Evolutionary conservation across 768 basidiomycete species (phyloP), one percentile per base, ranked within the genome.

Genomic region (Psilocybe sp.): DNA sequence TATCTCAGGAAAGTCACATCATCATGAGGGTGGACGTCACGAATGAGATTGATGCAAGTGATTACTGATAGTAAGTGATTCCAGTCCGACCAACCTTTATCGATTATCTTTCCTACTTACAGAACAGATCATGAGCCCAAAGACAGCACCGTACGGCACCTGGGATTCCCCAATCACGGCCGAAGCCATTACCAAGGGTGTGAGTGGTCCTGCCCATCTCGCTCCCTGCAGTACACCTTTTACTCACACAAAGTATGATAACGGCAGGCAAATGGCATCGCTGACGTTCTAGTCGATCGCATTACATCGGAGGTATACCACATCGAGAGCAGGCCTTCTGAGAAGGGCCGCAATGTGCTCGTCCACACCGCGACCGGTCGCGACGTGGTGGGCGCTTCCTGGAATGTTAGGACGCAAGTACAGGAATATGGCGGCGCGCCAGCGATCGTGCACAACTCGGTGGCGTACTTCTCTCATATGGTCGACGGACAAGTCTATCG

Each of bases 371-470:
- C 64, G 19, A 65, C 67, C 4, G 68, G 71, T 16, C 63, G 64
- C 37, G 89, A 90, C 41, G 59, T 87, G 18, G 72, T 83, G 11
- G 76, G 75, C 1, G 59, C 67, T 31, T 73, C 71, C 0, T 87
- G 78, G 74, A 84, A 85, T 60, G 79, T 80, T 3, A 72, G 72
- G 79, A 77, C 79, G 0, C 62, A 72, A 13, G 85, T 89, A 2
- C 79, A 87, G 19, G 87, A 88, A 61, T 89, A 89, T 46, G 87
- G 89, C 0, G 89, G 89, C 11, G 80, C 74, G 2, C 68, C 82
- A 1, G 81, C 81, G 1, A 72, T 78, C 15, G 80, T 80, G 1
- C 65, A 78, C 50, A 70, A 69, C 36, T 76, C 72, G 6, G 64
- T 69, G 10, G 65, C 79, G 7, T 82, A 83, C 65, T 89, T 87